These are phyloP conservation scores for Mycena albidolilacea DNA, from an alignment of 768 basidiomycete species.

Conservation along the genomic window DNA sequence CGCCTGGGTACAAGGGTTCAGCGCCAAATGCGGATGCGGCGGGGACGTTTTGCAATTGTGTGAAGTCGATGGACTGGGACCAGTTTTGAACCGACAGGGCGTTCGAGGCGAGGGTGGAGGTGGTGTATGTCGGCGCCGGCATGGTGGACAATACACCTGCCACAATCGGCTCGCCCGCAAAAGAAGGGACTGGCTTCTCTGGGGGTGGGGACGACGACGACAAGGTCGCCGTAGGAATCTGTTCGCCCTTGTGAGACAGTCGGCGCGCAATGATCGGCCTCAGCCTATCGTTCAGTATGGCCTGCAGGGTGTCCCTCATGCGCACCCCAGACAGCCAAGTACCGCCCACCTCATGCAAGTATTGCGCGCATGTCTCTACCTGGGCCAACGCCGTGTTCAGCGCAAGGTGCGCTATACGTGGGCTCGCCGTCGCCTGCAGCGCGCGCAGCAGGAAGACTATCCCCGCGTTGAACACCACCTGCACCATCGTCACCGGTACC, in stretches of 20 bases:
- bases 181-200: too few species aligned
- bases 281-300: slow-evolving; percentile 18
- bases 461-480: slow-evolving; percentile 56
- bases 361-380: slow-evolving; percentile 28
- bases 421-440: slow-evolving; percentile 46
- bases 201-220: too few species aligned
- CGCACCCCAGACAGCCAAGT: slow-evolving; percentile 24
- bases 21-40: too few species aligned
- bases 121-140: too few species aligned
- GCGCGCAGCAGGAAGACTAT: slow-evolving; percentile 56
- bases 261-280: slow-evolving; percentile 26
- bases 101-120: too few species aligned
- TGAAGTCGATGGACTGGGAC: too few species aligned
- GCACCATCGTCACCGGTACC: slow-evolving; percentile 52
- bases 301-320: slow-evolving; percentile 16
- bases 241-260: slow-evolving; percentile 9
- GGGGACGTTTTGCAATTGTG: too few species aligned
- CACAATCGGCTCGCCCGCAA: too few species aligned
- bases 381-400: slow-evolving; percentile 33
- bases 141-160: too few species aligned
- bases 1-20: too few species aligned
- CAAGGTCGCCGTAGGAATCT: neutral
- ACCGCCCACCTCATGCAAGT: slow-evolving; percentile 23
- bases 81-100: too few species aligned
- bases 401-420: slow-evolving; percentile 29